Percentiles rank a stretch among this genome's conserved stretches.
Conservation (phyloP, 1,139 yeast genomes). For the Suhomyces panamericanus region DNA sequence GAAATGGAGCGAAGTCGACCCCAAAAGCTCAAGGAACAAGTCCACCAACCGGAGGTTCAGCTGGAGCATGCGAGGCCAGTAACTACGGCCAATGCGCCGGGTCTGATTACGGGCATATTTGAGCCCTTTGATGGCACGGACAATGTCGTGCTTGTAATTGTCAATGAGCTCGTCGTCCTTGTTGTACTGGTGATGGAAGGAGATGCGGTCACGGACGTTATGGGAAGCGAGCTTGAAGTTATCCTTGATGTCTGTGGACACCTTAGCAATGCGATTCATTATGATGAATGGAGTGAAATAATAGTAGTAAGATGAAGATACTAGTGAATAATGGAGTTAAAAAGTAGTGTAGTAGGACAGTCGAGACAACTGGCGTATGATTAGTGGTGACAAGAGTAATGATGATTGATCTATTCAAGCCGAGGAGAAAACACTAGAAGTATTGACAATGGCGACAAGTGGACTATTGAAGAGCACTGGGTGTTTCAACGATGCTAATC, state of each 20-base stretch:
- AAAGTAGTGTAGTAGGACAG: too few species aligned
- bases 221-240: constrained; percentile 17
- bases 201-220: constrained; percentile 21
- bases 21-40: constrained; percentile 36
- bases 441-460: too few species aligned
- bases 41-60: constrained; percentile 34
- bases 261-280: constrained; percentile 7
- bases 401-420: too few species aligned
- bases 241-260: constrained; percentile 14
- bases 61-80: constrained; percentile 41
- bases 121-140: constrained; percentile 43
- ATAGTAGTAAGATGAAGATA: too few species aligned
- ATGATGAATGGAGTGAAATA: too few species aligned
- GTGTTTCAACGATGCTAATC: too few species aligned
- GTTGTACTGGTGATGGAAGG: constrained; percentile 20
- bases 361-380: too few species aligned
- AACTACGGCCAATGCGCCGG: constrained; percentile 30
- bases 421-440: too few species aligned
- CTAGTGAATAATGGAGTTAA: too few species aligned
- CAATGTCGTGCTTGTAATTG: constrained; percentile 47
- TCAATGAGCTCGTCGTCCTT: constrained; percentile 45
- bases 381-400: too few species aligned
- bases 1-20: constrained; percentile 43
- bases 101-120: constrained; percentile 41
- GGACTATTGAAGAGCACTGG: too few species aligned